A percentile compares a stretch with the other conserved stretches of the same genome.
These are phyloP conservation scores for Fusarium ramigenum DNA, from an alignment of 2,329 filamentous ascomycete species.

Conservation along the genomic window DNA sequence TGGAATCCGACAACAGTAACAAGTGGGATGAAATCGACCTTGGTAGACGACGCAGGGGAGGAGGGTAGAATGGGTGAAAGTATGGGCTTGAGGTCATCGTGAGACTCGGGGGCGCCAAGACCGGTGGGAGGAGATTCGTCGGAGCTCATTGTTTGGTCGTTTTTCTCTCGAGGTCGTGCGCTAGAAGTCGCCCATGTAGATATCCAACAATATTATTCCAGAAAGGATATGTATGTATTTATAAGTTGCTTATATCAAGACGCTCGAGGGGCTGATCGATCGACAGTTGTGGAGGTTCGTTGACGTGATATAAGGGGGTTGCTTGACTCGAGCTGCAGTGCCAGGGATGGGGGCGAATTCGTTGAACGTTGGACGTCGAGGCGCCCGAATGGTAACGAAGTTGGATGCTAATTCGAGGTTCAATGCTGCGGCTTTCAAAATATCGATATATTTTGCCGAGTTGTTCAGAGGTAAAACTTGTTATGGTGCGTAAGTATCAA, in stretches of 20 bases:
- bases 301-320: constrained; percentile 18
- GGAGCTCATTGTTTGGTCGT: constrained; percentile 41
- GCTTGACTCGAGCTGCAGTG: constrained; percentile 4
- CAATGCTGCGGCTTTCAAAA: background rate
- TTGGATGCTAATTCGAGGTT: background rate
- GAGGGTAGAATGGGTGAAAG: constrained; percentile 47
- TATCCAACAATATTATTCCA: constrained; percentile 1
- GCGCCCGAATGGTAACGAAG: constrained; percentile 4
- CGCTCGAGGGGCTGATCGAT: background rate
- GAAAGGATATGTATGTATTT: background rate
- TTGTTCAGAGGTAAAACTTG: constrained; percentile 2
- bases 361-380: constrained; percentile 22
- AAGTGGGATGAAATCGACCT: constrained; percentile 67
- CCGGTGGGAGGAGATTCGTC: constrained; percentile 38
- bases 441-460: constrained; percentile 1
- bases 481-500: background rate
- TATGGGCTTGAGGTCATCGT: constrained; percentile 42
- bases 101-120: constrained; percentile 36
- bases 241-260: background rate
- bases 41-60: constrained; percentile 45
- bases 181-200: constrained; percentile 38
- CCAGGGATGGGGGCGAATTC: background rate
- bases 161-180: background rate
- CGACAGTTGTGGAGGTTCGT: constrained; percentile 1
- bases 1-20: constrained; percentile 86